These are phyloP conservation scores for Coemansia sp. DNA, from an alignment of 192 early-diverging fungal species.

Conservation along the genomic window DNA sequence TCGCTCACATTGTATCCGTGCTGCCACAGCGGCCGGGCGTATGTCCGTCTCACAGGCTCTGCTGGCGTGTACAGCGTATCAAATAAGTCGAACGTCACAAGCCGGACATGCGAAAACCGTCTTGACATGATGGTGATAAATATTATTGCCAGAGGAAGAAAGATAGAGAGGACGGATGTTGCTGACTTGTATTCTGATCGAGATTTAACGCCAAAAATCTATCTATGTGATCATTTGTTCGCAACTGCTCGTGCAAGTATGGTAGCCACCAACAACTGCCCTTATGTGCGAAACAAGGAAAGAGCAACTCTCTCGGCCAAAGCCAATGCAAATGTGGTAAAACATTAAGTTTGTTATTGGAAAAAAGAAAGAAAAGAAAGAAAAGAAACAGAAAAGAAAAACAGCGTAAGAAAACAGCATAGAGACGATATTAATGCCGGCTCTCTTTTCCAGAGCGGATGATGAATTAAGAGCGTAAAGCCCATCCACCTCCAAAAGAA, in stretches of 20 bases:
- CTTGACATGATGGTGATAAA: conserved; percentile 2
- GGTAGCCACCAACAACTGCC: not conserved
- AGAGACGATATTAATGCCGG: not conserved
- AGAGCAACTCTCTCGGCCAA: too few relatives aligned
- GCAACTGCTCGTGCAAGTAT: not conserved
- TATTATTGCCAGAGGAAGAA: too few relatives aligned
- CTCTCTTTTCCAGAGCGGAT: too few relatives aligned
- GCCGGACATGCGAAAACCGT: conserved; percentile 34
- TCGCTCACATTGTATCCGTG: conserved; percentile 49
- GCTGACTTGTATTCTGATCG: too few relatives aligned
- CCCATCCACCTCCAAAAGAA: not conserved
- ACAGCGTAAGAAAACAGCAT: conserved; percentile 1
- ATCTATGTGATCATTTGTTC: not conserved
- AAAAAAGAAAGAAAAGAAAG: conserved; percentile 13
- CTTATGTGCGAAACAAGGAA: not conserved
- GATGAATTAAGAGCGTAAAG: too few relatives aligned
- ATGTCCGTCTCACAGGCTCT: conserved; percentile 26
- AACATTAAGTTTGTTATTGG: not conserved
- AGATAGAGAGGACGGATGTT: too few relatives aligned
- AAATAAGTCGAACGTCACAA: conserved; percentile 69
- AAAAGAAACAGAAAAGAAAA: conserved; percentile 8
- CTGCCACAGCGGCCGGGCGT: conserved; percentile 33
- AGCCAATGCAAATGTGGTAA: too few relatives aligned
- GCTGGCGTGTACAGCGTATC: conserved; percentile 63
- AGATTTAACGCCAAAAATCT: too few relatives aligned